Conservation (phyloP, 345 rosid genomes). For the Syzygium oleosum region DNA sequence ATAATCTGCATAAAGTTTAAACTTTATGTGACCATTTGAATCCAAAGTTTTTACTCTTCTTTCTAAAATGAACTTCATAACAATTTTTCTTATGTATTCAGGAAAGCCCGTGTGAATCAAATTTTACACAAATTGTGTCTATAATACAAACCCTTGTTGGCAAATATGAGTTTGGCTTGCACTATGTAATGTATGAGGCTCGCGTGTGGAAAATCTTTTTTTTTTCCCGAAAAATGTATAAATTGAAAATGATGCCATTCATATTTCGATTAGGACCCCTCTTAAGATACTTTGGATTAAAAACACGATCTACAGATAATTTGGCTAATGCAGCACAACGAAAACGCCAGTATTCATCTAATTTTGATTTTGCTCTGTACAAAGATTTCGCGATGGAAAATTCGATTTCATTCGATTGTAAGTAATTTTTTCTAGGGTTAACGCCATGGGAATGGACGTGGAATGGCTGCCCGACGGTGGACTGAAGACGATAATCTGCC, state of each 20-base stretch:
- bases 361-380: neutral
- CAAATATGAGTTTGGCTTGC: neutral
- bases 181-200: no score
- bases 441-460: slow-evolving; percentile 44
- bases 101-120: neutral
- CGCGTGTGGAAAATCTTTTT: no score
- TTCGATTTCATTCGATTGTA: neutral
- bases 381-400: neutral
- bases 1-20: neutral
- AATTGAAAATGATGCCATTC: no score
- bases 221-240: no score
- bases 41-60: neutral
- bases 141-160: neutral
- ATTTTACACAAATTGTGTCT: neutral
- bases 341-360: neutral
- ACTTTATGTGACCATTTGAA: neutral
- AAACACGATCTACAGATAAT: neutral
- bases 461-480: slow-evolving; percentile 51
- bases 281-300: neutral
- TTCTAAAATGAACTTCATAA: neutral
- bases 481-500: slow-evolving; percentile 27
- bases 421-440: slow-evolving; percentile 12
- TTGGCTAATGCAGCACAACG: neutral
- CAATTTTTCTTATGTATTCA: neutral
- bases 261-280: neutral